Evolutionary conservation across 176 grass and related monocot species (phyloP), one percentile per base, ranked within the genome.

Genomic region (Ananas comosus): DNA sequence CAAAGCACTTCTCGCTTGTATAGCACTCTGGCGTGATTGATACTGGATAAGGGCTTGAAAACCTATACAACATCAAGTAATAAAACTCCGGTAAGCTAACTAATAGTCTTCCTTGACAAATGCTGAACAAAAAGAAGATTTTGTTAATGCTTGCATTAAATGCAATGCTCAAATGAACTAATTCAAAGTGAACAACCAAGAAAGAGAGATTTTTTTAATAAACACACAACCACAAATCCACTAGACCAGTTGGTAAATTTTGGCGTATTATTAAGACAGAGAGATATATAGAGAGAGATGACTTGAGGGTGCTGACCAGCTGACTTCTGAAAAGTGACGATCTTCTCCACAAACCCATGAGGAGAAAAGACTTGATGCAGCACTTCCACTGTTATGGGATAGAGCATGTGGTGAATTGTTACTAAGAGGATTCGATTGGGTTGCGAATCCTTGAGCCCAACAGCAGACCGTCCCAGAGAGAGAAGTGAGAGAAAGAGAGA

Each of bases 361-460:
- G 94, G 87, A 87, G 91, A 93, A 88, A 99, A 93, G 65, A 99
- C 94, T 99, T 99, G 85, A 71, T 99, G 89, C 13, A 99, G 82
- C 77, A 99, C 79, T 70, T 99, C 94, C 74, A 99, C 94, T 27
- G 94, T 93, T 87, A 99, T 99, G 76, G 94, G 94, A 93, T 99
- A 99, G 50, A 89, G 72, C 89, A 93, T 90, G 82, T 99, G 94
- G 85, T 93, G 89, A 87, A 99, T 90, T 81, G 94, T 93, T 87
- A 88, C 94, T 83, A 99, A 88, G 72, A 99, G 89, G 70, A 99
- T 99, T 86, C 94, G 82, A 88, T 99, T 99, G 72, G 94, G 94
- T 74, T 83, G 83, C 79, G 90, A 88, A 29, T 93, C 94, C 94
- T 42, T 99, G 87, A 48, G 73, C 52, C 70, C 77, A 88, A 73